Percentiles rank a stretch among this genome's conserved stretches.
Conservation (phyloP, 129 eudicot genomes). For the Logfia minima region DNA sequence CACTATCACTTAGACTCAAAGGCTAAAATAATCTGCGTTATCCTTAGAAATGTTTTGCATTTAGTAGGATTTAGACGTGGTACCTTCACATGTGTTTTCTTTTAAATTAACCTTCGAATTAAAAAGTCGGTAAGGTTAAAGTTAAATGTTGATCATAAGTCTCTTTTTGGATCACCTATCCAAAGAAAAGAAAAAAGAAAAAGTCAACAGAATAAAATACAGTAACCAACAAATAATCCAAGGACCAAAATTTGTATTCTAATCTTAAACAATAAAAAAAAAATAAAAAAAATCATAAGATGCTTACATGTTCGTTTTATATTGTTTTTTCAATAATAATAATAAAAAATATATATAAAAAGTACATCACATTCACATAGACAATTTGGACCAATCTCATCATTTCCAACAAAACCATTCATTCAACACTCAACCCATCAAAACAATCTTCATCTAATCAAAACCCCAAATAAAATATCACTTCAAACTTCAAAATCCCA, state of each 20-base stretch:
- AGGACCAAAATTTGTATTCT: not conserved
- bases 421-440: not conserved
- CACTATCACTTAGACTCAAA: too few species aligned
- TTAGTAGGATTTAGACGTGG: too few species aligned
- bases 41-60: too few species aligned
- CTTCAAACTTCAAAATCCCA: constrained; percentile 5
- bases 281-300: constrained; percentile 5
- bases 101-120: too few species aligned
- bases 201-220: not conserved
- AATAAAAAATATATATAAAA: not conserved
- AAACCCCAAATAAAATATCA: not conserved
- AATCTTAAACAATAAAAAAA: not conserved
- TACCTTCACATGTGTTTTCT: too few species aligned
- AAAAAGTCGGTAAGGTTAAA: not conserved
- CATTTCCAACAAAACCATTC: constrained; percentile 2
- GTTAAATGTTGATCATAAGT: not conserved
- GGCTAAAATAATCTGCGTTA: too few species aligned
- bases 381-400: constrained; percentile 12
- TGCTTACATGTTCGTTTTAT: constrained; percentile 3
- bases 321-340: too few species aligned
- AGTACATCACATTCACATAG: not conserved
- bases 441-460: constrained; percentile 4
- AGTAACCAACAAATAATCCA: not conserved
- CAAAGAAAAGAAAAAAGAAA: not conserved
- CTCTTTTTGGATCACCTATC: not conserved